Evolutionary conservation across 2,329 filamentous ascomycete genomes (phyloP).

Genomic region (Cercospora sp.): DNA sequence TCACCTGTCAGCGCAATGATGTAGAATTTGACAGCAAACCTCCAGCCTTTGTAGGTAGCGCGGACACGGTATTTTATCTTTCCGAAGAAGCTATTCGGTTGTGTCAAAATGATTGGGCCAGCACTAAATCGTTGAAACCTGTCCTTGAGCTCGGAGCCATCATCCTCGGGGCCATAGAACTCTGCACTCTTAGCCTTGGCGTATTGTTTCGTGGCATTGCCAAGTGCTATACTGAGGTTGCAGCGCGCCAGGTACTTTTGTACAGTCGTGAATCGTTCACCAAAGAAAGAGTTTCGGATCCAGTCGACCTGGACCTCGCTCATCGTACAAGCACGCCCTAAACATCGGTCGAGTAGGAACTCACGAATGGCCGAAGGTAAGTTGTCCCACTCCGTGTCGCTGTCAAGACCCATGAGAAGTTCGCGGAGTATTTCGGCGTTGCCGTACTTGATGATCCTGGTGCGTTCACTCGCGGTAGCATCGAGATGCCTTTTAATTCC

Average conservation of each 20-base stretch:
- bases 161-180: not conserved
- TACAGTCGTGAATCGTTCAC: conserved; percentile 3
- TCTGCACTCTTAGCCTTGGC: conserved; percentile 5
- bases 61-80: conserved; percentile 14
- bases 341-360: conserved; percentile 43
- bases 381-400: conserved; percentile 54
- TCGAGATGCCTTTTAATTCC: conserved; percentile 6
- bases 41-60: conserved; percentile 11
- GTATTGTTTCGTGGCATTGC: conserved; percentile 3
- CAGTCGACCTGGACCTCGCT: not conserved
- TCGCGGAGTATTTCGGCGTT: conserved; percentile 43
- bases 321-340: not conserved
- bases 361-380: conserved; percentile 50
- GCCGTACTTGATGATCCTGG: conserved; percentile 1
- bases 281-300: conserved; percentile 5
- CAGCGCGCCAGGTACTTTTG: conserved; percentile 7
- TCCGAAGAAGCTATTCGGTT: conserved; percentile 1
- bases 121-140: conserved; percentile 5
- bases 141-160: conserved; percentile 7
- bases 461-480: not conserved
- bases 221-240: conserved; percentile 5
- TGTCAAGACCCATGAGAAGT: conserved; percentile 48
- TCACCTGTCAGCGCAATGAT: conserved; percentile 15
- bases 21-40: conserved; percentile 17
- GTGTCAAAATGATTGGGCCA: conserved; percentile 1